Percentiles rank a stretch among this genome's conserved stretches.
Conservation (phyloP, 345 rosid species). For the Pelargonium nanum region DNA sequence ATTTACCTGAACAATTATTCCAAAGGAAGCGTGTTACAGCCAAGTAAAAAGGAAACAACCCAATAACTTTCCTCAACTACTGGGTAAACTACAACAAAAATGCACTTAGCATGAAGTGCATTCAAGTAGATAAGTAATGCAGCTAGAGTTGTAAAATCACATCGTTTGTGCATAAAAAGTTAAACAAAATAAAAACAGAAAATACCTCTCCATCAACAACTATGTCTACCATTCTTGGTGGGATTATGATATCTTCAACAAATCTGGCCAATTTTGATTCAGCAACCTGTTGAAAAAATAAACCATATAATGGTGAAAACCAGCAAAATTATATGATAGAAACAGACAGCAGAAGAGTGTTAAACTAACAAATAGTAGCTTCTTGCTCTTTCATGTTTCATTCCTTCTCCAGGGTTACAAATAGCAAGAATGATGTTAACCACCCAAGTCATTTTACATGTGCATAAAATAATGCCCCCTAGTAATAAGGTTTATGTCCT, state of each 20-base stretch:
- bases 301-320: slow-evolving; percentile 10
- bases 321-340: background rate
- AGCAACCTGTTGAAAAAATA: slow-evolving; percentile 54
- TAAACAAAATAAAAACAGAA: slow-evolving; percentile 8
- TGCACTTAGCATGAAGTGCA: background rate
- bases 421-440: too few species aligned
- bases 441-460: too few species aligned
- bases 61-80: slow-evolving; percentile 1
- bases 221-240: slow-evolving; percentile 92
- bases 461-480: too few species aligned
- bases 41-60: background rate
- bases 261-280: slow-evolving; percentile 90
- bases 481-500: too few species aligned
- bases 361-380: too few species aligned
- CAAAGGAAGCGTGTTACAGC: slow-evolving; percentile 14
- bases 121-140: background rate
- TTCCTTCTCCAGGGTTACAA: too few species aligned
- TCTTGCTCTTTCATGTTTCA: too few species aligned
- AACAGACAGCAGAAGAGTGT: too few species aligned
- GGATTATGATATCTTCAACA: slow-evolving; percentile 93
- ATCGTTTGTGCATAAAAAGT: slow-evolving; percentile 9
- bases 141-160: too few species aligned
- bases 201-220: slow-evolving; percentile 97
- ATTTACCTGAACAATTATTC: slow-evolving; percentile 54
- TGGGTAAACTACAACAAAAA: slow-evolving; percentile 3